A percentile compares a stretch with the other conserved stretches of the same genome.
Evolutionary conservation across 441 rosid species (phyloP).

Genomic region (Capsella rubella): DNA sequence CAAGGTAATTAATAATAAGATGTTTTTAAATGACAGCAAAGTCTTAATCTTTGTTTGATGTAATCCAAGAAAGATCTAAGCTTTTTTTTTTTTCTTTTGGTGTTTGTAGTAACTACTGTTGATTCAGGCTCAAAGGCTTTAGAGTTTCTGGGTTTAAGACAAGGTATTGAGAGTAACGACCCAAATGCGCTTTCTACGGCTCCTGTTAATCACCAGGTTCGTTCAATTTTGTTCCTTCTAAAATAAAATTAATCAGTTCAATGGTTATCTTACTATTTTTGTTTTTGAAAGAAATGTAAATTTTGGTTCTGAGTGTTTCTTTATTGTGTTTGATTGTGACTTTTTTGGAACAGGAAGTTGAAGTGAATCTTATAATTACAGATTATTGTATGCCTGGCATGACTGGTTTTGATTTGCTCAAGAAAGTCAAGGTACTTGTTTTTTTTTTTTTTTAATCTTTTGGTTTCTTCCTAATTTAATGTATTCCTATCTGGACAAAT

Average conservation of each 20-base stretch:
- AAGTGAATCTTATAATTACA: conserved; percentile 70
- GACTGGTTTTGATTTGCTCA: conserved; percentile 81
- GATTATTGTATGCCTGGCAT: conserved; percentile 84
- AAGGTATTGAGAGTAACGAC: conserved; percentile 45
- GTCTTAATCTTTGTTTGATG: neutral
- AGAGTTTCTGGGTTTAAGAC: conserved; percentile 63
- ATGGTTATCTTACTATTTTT: neutral
- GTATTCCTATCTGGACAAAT: conserved; percentile 22
- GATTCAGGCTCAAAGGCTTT: conserved; percentile 76
- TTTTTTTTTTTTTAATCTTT: neutral
- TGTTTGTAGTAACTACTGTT: conserved; percentile 61
- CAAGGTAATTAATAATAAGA: conserved; percentile 50
- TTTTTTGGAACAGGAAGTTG: conserved; percentile 53
- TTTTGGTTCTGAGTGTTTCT: neutral
- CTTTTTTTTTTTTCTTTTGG: conserved; percentile 10
- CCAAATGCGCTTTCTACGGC: conserved; percentile 42
- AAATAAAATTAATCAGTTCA: neutral
- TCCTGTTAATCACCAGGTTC: conserved; percentile 57
- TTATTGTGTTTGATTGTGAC: conserved; percentile 12
- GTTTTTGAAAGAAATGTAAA: neutral
- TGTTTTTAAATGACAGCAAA: neutral
- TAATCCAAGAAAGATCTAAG: conserved; percentile 26
- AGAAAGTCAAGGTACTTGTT: conserved; percentile 67
- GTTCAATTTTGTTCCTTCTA: neutral
- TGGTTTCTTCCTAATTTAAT: conserved; percentile 5